Base-by-base conservation (phyloP, 352 stramenopile species). In the Phytopythium kandeliae region DNA sequence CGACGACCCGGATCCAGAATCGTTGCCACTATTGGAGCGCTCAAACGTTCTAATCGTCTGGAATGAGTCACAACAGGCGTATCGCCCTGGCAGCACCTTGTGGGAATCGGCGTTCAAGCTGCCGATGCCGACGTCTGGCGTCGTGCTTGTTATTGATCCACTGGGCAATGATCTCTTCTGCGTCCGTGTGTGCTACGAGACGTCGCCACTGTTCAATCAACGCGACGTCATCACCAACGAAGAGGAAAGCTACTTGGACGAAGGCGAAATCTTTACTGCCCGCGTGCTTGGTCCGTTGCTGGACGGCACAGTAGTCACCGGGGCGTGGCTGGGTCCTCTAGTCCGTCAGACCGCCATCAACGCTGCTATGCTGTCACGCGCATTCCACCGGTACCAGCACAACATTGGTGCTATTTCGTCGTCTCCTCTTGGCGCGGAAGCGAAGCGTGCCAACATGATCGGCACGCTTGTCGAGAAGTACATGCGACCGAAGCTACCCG, bases 1-100 rank as follows among this genome's bases (percentile, higher is more conserved):
- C 50, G 30, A 58, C 51, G 30, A 58, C 49, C 26, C 53, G 31
- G 46, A 52, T 17, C 46, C 46, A 7, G 46, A 52, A n/a, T 43
- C 63, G 17, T 62, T 68, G 16, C 60, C 42, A 22, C 55, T 91
- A 2, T 67, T 92, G 24, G 69, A 78, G 55, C 66, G 78, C 30
- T 71, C 80, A 10, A 90, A 86, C 19, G 81, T 92, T 21, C 57
- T 95, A 26, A 92, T 95, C 45, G 65, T 95, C 34, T 95, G 84
- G 84, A 95, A 92, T 48, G 84, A 95, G 45, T 88, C 69, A 36
- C 84, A 95, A 51, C 79, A 91, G 60, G 89, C 84, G 28, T 95
- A 95, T 43, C 71, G 68, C 13, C 84, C 81, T 5, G 81, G 81
- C 1, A 89, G 66, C 26, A 74, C 88, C 22, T 62, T 95, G 8